These are phyloP conservation scores for Cyclaneusma minus DNA, from an alignment of 2,329 filamentous ascomycete species.

Conservation along the genomic window DNA sequence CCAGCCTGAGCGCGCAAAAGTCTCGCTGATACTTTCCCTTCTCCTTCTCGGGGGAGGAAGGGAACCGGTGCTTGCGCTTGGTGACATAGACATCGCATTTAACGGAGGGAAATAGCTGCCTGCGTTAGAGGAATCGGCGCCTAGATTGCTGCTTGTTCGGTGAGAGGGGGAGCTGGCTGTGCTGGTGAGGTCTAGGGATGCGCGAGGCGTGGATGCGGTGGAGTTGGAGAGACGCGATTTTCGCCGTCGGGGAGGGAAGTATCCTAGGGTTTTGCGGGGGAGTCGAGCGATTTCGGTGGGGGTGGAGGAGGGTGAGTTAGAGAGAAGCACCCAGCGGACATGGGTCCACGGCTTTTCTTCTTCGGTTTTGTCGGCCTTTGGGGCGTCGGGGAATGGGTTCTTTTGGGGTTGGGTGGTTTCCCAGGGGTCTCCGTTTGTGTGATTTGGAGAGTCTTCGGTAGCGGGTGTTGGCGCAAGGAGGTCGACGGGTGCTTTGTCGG, in stretches of 20 bases:
- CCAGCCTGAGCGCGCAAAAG: slow-evolving; percentile 35
- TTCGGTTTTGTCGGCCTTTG: slow-evolving; percentile 24
- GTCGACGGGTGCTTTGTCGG: slow-evolving; percentile 28
- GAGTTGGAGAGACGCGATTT: slow-evolving; percentile 41
- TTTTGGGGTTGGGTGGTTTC: slow-evolving; percentile 15
- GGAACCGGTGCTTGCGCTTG: slow-evolving; percentile 8
- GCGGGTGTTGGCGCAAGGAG: slow-evolving; percentile 34
- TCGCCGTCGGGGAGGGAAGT: slow-evolving; percentile 87
- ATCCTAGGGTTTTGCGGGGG: slow-evolving; percentile 65
- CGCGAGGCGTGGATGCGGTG: slow-evolving; percentile 44
- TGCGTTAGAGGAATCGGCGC: slow-evolving; percentile 6
- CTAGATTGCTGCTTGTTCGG: slow-evolving; percentile 10
- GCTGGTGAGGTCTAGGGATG: slow-evolving; percentile 14
- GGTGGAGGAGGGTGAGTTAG: slow-evolving; percentile 42
- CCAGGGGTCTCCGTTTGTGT: slow-evolving; percentile 11
- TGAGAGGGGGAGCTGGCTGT: slow-evolving; percentile 11
- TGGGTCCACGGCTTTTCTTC: slow-evolving; percentile 63
- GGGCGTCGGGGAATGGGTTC: neutral
- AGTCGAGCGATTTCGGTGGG: slow-evolving; percentile 79
- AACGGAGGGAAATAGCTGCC: slow-evolving; percentile 17
- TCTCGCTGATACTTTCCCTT: slow-evolving; percentile 18
- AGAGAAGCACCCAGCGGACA: slow-evolving; percentile 76
- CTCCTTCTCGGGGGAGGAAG: too few relatives aligned
- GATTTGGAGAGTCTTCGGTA: slow-evolving; percentile 14
- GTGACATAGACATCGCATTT: slow-evolving; percentile 1